These are phyloP conservation scores for Peterozyma xylosa DNA, from an alignment of 805 yeast species.

Conservation along the genomic window DNA sequence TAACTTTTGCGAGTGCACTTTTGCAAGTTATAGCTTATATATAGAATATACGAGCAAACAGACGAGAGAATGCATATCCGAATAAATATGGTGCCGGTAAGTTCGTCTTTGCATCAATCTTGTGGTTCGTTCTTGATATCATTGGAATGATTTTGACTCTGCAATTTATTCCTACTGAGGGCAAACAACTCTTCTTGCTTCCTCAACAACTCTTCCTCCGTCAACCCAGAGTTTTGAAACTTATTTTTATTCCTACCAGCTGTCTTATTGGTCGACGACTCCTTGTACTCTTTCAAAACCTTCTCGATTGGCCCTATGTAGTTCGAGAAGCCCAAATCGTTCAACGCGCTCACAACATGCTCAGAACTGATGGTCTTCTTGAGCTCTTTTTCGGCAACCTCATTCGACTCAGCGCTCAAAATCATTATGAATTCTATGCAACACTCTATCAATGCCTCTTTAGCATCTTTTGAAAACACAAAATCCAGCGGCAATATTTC, in stretches of 20 bases:
- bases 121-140: conserved; percentile 3
- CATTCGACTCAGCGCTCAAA: conserved; percentile 86
- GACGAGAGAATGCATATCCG: no score
- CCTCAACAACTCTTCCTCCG: conserved; percentile 85
- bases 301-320: conserved; percentile 78
- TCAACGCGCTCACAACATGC: conserved; percentile 85
- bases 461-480: conserved; percentile 84
- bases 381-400: conserved; percentile 92
- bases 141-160: conserved; percentile 14
- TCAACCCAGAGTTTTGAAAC: conserved; percentile 84
- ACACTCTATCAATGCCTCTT: conserved; percentile 93
- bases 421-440: conserved; percentile 96
- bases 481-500: conserved; percentile 87
- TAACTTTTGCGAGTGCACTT: no score
- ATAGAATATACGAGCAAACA: no score
- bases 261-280: conserved; percentile 56
- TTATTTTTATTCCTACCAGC: conserved; percentile 89
- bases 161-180: conserved; percentile 25
- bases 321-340: conserved; percentile 78
- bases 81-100: no score
- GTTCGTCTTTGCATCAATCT: no score
- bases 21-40: no score
- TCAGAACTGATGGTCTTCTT: conserved; percentile 96
- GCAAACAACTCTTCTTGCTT: conserved; percentile 93
- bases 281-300: conserved; percentile 81